Percentiles rank a stretch among this genome's conserved stretches.
Evolutionary conservation across 2,329 filamentous ascomycete genomes (phyloP).

Genomic region (Cryoendolithus antarcticus): DNA sequence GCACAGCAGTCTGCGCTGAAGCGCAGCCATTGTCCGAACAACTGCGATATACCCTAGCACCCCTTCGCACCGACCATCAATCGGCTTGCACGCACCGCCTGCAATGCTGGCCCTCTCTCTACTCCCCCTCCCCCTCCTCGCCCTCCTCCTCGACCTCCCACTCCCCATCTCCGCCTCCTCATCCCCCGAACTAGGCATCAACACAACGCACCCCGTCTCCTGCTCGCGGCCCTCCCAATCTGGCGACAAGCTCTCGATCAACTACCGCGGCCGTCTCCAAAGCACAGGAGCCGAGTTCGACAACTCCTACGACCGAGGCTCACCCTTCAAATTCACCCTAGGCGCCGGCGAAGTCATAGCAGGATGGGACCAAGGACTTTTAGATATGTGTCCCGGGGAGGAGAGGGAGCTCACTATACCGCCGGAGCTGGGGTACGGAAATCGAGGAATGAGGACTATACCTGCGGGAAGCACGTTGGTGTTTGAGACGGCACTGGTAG

Average conservation of each 20-base stretch:
- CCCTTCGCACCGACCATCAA: too few species aligned
- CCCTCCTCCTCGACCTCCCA: too few species aligned
- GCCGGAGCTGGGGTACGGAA: constrained; percentile 70
- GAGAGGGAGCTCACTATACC: constrained; percentile 85
- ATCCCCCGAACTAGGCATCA: constrained; percentile 16
- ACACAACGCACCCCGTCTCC: constrained; percentile 3
- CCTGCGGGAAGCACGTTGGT: constrained; percentile 72
- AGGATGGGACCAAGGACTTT: constrained; percentile 84
- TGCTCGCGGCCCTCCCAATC: constrained; percentile 3
- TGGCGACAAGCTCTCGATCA: constrained; percentile 72
- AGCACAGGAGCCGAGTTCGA: constrained; percentile 47
- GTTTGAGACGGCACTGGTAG: constrained; percentile 83
- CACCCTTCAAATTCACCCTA: constrained; percentile 66
- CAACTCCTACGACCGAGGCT: constrained; percentile 58
- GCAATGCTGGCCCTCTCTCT: too few species aligned
- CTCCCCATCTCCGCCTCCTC: too few species aligned
- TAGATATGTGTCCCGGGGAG: constrained; percentile 95
- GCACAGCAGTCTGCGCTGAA: too few species aligned
- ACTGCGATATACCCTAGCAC: too few species aligned
- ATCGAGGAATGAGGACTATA: constrained; percentile 69
- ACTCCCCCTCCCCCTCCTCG: too few species aligned
- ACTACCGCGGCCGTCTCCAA: constrained; percentile 75
- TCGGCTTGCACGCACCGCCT: too few species aligned
- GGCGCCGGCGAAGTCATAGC: constrained; percentile 84
- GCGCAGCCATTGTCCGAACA: too few species aligned